A percentile compares a stretch with the other conserved stretches of the same genome.
Evolutionary conservation across 352 stramenopile species (phyloP).

Genomic region (Phytophthora nicotianae): DNA sequence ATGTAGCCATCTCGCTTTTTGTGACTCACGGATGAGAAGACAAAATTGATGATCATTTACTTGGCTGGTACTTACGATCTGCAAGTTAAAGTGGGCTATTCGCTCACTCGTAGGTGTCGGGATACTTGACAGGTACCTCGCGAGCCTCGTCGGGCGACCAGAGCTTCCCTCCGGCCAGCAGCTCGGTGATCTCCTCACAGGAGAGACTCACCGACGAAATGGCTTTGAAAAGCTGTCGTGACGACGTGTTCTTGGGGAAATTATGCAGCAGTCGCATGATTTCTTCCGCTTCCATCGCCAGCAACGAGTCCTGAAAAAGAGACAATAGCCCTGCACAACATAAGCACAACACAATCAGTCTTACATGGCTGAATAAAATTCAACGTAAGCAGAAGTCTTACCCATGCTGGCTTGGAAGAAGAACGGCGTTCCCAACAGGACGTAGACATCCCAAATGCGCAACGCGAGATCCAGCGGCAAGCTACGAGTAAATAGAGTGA

Average conservation of each 20-base stretch:
- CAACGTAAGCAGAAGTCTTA: constrained; percentile 28
- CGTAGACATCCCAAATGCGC: constrained; percentile 86
- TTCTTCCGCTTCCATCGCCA: constrained; percentile 75
- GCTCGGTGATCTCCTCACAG: constrained; percentile 65
- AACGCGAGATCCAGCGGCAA: constrained; percentile 75
- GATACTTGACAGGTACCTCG: constrained; percentile 69
- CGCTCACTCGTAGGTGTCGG: constrained; percentile 72
- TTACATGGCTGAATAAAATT: too few relatives aligned
- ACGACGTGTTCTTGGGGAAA: constrained; percentile 61
- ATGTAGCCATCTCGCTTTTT: too few relatives aligned
- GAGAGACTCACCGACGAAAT: constrained; percentile 75
- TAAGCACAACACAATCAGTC: constrained; percentile 8
- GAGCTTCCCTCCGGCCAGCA: constrained; percentile 69
- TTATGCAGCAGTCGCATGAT: constrained; percentile 86
- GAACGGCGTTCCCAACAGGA: constrained; percentile 78
- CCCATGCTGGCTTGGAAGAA: constrained; percentile 90
- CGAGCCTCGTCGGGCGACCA: constrained; percentile 80
- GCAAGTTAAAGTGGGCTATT: constrained; percentile 25
- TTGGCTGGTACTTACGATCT: background rate
- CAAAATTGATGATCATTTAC: constrained; percentile 24
- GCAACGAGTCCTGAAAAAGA: constrained; percentile 72
- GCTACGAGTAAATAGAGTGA: constrained; percentile 83
- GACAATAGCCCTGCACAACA: constrained; percentile 57
- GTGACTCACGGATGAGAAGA: background rate
- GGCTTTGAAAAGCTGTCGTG: constrained; percentile 65